These are phyloP conservation scores for Ophiostoma fasciatum DNA, from an alignment of 2,329 filamentous ascomycete species.

Conservation along the genomic window DNA sequence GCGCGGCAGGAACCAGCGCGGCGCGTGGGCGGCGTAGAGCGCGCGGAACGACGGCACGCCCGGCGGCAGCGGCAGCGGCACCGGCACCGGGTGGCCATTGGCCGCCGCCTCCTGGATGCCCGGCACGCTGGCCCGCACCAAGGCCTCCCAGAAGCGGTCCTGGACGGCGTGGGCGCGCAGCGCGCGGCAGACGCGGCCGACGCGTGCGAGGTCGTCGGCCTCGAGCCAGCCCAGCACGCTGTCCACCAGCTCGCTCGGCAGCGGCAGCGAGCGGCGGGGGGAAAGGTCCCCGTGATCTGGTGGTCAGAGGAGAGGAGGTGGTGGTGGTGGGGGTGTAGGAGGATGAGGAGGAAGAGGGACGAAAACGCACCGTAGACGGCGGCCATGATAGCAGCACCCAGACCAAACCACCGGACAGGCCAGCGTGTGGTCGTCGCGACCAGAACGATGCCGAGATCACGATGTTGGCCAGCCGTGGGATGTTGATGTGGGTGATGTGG, in stretches of 20 bases:
- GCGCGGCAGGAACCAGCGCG: slow-evolving; percentile 70
- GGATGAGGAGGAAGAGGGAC: too few relatives aligned
- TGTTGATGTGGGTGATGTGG: too few relatives aligned
- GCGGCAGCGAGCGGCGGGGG: slow-evolving; percentile 15
- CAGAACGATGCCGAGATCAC: too few relatives aligned
- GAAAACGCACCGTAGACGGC: too few relatives aligned
- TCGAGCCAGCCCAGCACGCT: slow-evolving; percentile 53
- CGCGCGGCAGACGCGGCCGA: slow-evolving; percentile 45
- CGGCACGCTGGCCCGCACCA: slow-evolving; percentile 56
- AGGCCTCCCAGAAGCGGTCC: slow-evolving; percentile 57
- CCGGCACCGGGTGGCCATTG: too few relatives aligned
- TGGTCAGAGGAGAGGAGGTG: not conserved
- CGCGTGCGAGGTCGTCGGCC: slow-evolving; percentile 44
- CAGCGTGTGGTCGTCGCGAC: too few relatives aligned
- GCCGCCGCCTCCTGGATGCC: slow-evolving; percentile 35
- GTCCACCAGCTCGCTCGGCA: slow-evolving; percentile 65
- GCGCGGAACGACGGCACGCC: slow-evolving; percentile 47
- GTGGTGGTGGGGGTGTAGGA: not conserved
- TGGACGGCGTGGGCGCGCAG: slow-evolving; percentile 45
- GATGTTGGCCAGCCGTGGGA: too few relatives aligned
- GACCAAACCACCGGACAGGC: too few relatives aligned
- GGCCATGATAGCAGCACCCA: too few relatives aligned
- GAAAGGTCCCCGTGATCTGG: too few relatives aligned
- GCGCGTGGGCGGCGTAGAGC: slow-evolving; percentile 60
- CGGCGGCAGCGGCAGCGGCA: slow-evolving; percentile 38